Conservation (phyloP, 2,329 filamentous ascomycete species). For the Emydomyces testavorans region DNA sequence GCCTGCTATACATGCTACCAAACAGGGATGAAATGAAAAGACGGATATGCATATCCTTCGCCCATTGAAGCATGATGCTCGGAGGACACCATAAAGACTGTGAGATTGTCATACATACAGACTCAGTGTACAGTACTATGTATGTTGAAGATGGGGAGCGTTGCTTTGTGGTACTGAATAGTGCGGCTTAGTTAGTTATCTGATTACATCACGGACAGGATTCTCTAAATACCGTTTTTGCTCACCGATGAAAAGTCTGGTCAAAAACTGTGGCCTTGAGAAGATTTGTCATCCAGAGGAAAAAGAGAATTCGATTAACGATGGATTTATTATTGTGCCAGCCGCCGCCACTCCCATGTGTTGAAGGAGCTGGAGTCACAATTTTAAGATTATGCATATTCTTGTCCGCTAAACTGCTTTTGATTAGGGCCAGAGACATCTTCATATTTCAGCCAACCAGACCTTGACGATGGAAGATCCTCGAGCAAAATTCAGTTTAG, state of each 20-base stretch:
- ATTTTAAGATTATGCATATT: slow-evolving; percentile 6
- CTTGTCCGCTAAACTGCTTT: not conserved
- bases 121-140: too few species aligned
- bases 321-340: not conserved
- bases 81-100: not conserved
- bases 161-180: not conserved
- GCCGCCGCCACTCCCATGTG: slow-evolving; percentile 3
- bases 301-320: not conserved
- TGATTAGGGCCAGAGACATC: not conserved
- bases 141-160: too few species aligned
- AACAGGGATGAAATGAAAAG: not conserved
- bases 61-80: not conserved
- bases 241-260: too few species aligned
- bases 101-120: not conserved
- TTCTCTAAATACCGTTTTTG: too few species aligned
- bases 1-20: not conserved
- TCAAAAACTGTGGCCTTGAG: not conserved
- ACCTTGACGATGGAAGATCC: not conserved
- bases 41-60: not conserved
- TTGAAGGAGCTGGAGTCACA: not conserved
- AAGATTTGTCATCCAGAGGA: not conserved
- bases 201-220: not conserved
- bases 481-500: not conserved
- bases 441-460: not conserved
- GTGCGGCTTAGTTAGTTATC: not conserved